Evolutionary conservation across 2,329 filamentous ascomycete species (phyloP), one percentile per base, ranked within the genome.

Genomic region (Dryadomyces quercus-mongolicae): DNA sequence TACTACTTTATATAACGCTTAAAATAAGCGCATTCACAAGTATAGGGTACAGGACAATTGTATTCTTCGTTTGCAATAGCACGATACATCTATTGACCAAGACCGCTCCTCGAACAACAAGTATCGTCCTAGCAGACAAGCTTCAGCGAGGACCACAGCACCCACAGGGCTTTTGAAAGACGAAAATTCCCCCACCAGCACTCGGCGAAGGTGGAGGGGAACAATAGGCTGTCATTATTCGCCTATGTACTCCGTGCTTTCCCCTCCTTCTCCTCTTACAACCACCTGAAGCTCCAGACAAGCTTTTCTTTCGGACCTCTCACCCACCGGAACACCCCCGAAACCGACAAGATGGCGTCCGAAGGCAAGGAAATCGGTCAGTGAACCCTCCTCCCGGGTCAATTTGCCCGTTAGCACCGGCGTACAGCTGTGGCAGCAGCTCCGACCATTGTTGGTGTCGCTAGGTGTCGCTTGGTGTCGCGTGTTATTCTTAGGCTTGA

Each of bases 361-460:
- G 71, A 74, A 54, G 65, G 68, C 36, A 74, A 74, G 67, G 72
- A 70, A 57, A 60, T 68, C 59, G 73, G 72, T 75, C 64, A 60
- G 71, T 68, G 16, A 18, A 44, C 18, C 16, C 18, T n/a, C 10
- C 18, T 57, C n/a, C 53, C 25, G 4, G 25, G 25, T 31, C 25
- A 31, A 31, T 31, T 31, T 31, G 25, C 8, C 25, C 25, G 25
- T 31, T 31, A 31, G 25, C 25, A 31, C 25, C 25, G 25, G 25
- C 25, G 25, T 31, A 4, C 25, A 31, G 25, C 25, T 31, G 25
- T 31, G 25, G 25, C 25, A 31, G 25, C 25, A 31, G 25, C 25
- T 31, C 25, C 25, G 8, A 8, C 25, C 25, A 8, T 31, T 31
- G 25, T 31, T 31, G 25, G 25, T 31, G 25, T 8, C 25, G 25